phyloP scores from a whole-genome alignment of 78 protist genomes.

The Chrysochromulina parva region DNA sequence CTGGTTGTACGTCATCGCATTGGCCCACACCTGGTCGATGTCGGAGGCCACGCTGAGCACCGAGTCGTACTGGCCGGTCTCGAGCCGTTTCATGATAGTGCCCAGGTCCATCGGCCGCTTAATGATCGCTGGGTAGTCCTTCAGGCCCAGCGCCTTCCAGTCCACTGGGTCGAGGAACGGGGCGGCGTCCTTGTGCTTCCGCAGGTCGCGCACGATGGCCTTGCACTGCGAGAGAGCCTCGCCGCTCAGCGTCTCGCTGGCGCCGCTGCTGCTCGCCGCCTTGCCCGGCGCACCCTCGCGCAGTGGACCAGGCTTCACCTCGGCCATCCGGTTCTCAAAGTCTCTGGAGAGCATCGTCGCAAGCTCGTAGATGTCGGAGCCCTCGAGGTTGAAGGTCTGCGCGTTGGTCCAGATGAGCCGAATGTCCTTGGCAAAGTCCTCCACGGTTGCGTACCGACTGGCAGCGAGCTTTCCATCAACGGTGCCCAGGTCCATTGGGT shows the following conservation, averaged over 20 bases:
- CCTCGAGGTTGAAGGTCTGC: slow-evolving; percentile 14
- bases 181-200: background rate
- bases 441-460: background rate
- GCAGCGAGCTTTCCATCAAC: background rate
- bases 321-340: background rate
- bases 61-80: background rate
- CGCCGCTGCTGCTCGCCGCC: background rate
- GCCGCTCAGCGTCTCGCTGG: background rate
- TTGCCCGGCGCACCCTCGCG: background rate
- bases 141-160: slow-evolving; percentile 12
- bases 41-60: background rate
- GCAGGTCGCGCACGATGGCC: background rate
- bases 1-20: slow-evolving; percentile 5
- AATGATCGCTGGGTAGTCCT: slow-evolving; percentile 26
- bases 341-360: background rate
- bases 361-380: slow-evolving; percentile 5
- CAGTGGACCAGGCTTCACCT: background rate
- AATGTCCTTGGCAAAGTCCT: background rate
- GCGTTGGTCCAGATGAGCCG: slow-evolving; percentile 15
- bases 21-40: background rate
- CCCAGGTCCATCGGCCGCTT: slow-evolving; percentile 43
- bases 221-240: background rate
- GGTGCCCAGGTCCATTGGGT: background rate
- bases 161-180: slow-evolving; percentile 31
- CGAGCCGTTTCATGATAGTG: background rate